Evolutionary conservation across 208 protist species (phyloP).

Genomic region (Crithidia acanthocephali): DNA sequence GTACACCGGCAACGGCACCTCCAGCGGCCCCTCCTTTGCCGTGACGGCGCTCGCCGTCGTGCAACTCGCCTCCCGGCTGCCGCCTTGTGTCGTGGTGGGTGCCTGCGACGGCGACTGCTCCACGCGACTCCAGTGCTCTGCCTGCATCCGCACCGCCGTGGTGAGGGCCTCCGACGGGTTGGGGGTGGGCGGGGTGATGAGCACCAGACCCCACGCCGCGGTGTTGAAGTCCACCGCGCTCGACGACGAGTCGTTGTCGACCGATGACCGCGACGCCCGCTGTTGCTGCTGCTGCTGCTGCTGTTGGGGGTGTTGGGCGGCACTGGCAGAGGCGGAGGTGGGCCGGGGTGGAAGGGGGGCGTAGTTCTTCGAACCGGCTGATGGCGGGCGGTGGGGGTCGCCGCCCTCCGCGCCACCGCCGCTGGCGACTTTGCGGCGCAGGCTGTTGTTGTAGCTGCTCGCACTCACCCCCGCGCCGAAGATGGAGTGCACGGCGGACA

Average conservation of each 20-base stretch:
- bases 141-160: slow-evolving; percentile 17
- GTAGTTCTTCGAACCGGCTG: not conserved
- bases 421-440: not conserved
- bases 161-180: not conserved
- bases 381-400: not conserved
- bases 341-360: not conserved
- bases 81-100: not conserved
- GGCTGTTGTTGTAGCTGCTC: slow-evolving; percentile 2
- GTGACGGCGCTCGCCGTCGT: not conserved
- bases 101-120: slow-evolving; percentile 6
- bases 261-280: not conserved
- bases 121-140: slow-evolving; percentile 25
- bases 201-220: slow-evolving; percentile 30
- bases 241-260: not conserved
- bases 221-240: slow-evolving; percentile 24
- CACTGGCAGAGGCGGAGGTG: slow-evolving; percentile 5
- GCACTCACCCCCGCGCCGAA: not conserved
- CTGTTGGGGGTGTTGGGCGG: not conserved
- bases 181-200: slow-evolving; percentile 15
- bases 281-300: not conserved
- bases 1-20: not conserved
- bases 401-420: not conserved
- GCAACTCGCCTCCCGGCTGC: not conserved
- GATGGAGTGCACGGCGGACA: slow-evolving; percentile 4
- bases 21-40: slow-evolving; percentile 1